Base-by-base conservation (phyloP, 768 basidiomycete genomes). In the Cantharellus anzutake region DNA sequence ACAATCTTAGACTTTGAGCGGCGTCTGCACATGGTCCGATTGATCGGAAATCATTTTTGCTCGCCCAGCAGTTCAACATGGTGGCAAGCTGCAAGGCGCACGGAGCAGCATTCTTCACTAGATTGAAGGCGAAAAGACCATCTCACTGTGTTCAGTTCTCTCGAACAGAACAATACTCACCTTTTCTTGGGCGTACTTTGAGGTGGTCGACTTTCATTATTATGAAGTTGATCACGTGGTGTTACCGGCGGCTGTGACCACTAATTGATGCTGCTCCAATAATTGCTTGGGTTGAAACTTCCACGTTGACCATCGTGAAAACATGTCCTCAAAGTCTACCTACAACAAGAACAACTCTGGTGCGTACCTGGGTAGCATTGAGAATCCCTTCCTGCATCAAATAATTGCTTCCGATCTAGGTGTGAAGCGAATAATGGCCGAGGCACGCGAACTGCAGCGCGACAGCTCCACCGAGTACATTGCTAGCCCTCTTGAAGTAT, bases 371-470 rank as follows among this genome's bases (percentile, higher is more conserved):
- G 42, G 5, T 38, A 3, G 2, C 59, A 2, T 14, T 56, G 60
- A 14, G 52, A 44, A n/a, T 5, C 5, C 48, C 57, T 55, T 11
- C 52, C 35, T 38, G 52, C 39, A 38, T 52, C 34, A 5, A 3
- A 50, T 5, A 57, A 42, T 20, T 29, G 39, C 41, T 39, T 39
- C 29, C 7, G 14, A 2, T 16, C 16, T 64, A 86, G 92, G 91
- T 59, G 88, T 96, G 58, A 97, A 97, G 73, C 82, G 94, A 41
- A 96, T 98, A 65, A 86, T 98, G 83, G 90, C 91, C 69, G 94
- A 98, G 71, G 92, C 92, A 3, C 75, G 80, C 62, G 93, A 98
- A 67, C 79, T 97, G 11, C 81, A 83, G 0, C 81, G 78, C 58
- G 92, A 94, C 70, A 81, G 86, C 60, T 82, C 80, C 57, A 82